A percentile compares a stretch with the other conserved stretches of the same genome.
These are phyloP conservation scores for Coelastrella sp. DNA, from an alignment of 139 green algal species.

Conservation along the genomic window DNA sequence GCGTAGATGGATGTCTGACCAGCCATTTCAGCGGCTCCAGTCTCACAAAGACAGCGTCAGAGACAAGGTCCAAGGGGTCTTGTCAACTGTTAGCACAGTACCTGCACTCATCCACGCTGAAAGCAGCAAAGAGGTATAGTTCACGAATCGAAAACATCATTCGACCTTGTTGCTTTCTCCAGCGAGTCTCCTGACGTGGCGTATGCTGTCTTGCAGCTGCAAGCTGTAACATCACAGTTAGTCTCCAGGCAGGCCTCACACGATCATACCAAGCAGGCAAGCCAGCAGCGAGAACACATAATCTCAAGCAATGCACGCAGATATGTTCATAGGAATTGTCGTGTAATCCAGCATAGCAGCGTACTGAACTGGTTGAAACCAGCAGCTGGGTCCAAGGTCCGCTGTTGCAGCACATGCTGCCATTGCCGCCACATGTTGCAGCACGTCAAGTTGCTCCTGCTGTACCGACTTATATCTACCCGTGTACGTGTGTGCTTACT, in stretches of 20 bases:
- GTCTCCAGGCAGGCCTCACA: constrained; percentile 7
- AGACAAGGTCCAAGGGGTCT: constrained; percentile 16
- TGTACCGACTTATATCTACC: neutral
- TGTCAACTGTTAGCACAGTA: neutral
- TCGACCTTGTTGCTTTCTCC: too few relatives aligned
- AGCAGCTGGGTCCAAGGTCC: too few relatives aligned
- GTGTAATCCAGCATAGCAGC: too few relatives aligned
- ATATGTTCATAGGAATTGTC: neutral
- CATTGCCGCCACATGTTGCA: neutral
- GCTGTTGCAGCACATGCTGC: neutral
- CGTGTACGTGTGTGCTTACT: neutral
- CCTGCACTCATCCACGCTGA: constrained; percentile 31
- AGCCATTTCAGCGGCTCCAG: constrained; percentile 22
- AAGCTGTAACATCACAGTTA: neutral
- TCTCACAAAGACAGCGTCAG: constrained; percentile 23
- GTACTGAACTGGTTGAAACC: too few relatives aligned
- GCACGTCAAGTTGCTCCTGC: neutral
- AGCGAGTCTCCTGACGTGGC: too few relatives aligned
- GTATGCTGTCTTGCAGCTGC: neutral
- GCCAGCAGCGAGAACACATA: neutral
- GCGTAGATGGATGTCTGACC: constrained; percentile 4
- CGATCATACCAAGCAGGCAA: neutral
- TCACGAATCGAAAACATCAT: too few relatives aligned
- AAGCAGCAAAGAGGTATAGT: constrained; percentile 23
- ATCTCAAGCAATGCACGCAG: neutral